Base-by-base conservation (phyloP, 1,284 basidiomycete genomes). In the Microbotryum intermedium region DNA sequence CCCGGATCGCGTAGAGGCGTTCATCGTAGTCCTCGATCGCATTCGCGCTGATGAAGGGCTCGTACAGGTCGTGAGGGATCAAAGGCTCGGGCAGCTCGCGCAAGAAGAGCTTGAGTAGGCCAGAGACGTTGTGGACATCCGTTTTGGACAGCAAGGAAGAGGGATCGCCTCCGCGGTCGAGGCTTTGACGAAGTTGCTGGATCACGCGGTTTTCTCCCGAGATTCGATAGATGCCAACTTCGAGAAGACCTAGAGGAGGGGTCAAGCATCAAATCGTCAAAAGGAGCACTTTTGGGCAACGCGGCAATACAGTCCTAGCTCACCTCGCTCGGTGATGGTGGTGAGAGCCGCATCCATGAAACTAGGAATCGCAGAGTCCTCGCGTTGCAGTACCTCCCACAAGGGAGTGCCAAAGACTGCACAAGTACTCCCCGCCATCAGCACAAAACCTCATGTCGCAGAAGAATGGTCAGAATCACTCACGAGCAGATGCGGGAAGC, bases 81-180 rank as follows among this genome's bases (percentile, higher is more conserved):
- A 89, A 75, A 16, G 86, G 82, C 64, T 87, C 85, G 9, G 88
- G 88, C 28, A 90, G 76, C 84, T 77, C 49, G 28, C 88, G 82
- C 77, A 90, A 85, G 85, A 86, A 90, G 0, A 84, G 81, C 75
- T 90, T 90, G 71, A 90, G 80, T 57, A 87, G 75, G 70, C 88
- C 88, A 66, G 87, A 83, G 28, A 90, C 80, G 44, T 86, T 85
- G 72, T 89, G 84, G 30, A 90, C 83, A 71, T 90, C 88, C 23
- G 43, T 55, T 50, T 42, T 70, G 51, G 55, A 70, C 55, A 39
- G 64, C 43, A 49, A 53, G 25, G 69, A 83, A 81, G 59, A 84
- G 83, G 82, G 61, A 18, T 49, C 52, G 42, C 55, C 44, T 42
- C 83, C 85, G 69, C 81, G 78, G 74, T 90, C 87, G 72, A 88